Evolutionary conservation across 371 early-diverging fungal genomes (phyloP).

Genomic region (Lichtheimia ramosa): DNA sequence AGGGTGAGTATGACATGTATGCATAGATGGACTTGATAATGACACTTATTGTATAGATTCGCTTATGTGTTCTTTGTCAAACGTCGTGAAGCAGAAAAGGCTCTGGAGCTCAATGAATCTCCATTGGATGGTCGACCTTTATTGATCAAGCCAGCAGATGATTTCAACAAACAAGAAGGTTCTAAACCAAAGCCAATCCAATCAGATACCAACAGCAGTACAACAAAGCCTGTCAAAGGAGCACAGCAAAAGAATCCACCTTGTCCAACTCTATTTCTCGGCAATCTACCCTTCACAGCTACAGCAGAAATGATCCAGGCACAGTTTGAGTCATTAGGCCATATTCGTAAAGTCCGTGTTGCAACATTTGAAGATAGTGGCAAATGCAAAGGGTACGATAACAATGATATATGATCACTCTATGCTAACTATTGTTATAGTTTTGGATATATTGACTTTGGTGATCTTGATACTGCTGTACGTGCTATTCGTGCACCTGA

Average conservation of each 20-base stretch:
- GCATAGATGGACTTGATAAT: not conserved
- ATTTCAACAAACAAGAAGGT: constrained; percentile 57
- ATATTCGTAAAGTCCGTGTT: constrained; percentile 66
- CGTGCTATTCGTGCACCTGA: constrained; percentile 59
- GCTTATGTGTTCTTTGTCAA: constrained; percentile 11
- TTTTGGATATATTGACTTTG: constrained; percentile 71
- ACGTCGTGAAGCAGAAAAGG: constrained; percentile 51
- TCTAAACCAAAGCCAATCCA: constrained; percentile 22
- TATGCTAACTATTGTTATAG: constrained; percentile 21
- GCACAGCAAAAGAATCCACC: constrained; percentile 42
- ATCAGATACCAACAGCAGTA: too few species aligned
- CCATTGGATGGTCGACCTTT: constrained; percentile 62
- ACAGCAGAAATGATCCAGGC: constrained; percentile 63
- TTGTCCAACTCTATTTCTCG: constrained; percentile 78
- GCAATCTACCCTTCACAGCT: constrained; percentile 75
- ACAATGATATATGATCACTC: not conserved
- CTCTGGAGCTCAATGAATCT: constrained; percentile 61
- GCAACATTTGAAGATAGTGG: constrained; percentile 72
- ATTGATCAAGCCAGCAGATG: constrained; percentile 67
- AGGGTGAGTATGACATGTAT: constrained; percentile 64
- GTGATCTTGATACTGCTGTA: constrained; percentile 61
- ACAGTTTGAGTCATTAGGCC: constrained; percentile 63
- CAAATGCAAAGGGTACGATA: constrained; percentile 10
- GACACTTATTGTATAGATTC: constrained; percentile 17
- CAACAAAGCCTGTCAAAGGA: constrained; percentile 33